Evolutionary conservation across 108 stramenopile genomes (phyloP).

Genomic region (Epipyxis sp.): DNA sequence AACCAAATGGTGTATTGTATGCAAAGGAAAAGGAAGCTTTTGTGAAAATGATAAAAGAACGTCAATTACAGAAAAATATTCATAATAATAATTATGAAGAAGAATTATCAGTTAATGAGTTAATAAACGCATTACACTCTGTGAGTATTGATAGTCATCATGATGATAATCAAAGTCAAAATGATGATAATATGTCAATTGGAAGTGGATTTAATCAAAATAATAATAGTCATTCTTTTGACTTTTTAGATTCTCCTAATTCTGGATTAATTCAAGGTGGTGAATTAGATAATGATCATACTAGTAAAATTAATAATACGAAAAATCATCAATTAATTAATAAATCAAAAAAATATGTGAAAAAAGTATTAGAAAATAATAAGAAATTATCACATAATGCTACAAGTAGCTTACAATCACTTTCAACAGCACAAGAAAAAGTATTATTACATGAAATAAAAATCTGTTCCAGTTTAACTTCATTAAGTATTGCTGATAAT

Average conservation of each 20-base stretch:
- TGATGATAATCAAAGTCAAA: background rate
- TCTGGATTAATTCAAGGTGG: background rate
- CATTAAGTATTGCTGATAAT: slow-evolving; percentile 18
- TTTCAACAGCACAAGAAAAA: background rate
- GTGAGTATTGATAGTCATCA: background rate
- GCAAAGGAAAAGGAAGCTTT: background rate
- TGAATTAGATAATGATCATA: background rate
- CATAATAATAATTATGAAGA: too few species aligned
- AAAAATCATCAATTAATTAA: background rate
- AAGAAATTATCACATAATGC: background rate
- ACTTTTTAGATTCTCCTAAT: background rate
- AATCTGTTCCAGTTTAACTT: background rate
- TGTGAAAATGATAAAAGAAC: background rate
- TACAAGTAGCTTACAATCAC: background rate
- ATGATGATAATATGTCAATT: background rate
- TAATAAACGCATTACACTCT: background rate
- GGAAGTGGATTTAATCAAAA: background rate
- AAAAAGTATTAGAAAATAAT: background rate
- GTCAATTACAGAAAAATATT: background rate
- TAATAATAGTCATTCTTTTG: background rate
- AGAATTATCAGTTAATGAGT: background rate
- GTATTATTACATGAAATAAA: background rate
- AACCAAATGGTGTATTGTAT: background rate
- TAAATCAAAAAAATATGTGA: background rate
- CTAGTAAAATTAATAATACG: background rate